Conservation (phyloP, 768 basidiomycete genomes). For the Aureoboletus auriporus region DNA sequence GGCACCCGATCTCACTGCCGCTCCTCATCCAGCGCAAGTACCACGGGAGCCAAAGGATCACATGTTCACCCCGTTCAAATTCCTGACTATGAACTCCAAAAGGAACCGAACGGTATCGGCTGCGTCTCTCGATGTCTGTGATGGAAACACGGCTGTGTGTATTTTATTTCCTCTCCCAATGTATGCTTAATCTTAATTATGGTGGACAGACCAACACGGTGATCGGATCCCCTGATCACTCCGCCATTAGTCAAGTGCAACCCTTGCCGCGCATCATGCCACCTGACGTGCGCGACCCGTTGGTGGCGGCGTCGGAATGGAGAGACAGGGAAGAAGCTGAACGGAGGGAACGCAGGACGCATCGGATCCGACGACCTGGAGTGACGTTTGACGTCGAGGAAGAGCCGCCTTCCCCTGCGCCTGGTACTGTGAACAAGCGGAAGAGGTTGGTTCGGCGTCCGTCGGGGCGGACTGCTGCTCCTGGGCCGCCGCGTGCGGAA, state of each 20-base stretch:
- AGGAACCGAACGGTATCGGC: conserved; percentile 66
- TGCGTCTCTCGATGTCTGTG: conserved; percentile 72
- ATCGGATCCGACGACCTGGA: conserved; percentile 50
- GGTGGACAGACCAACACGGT: conserved; percentile 58
- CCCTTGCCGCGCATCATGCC: conserved; percentile 39
- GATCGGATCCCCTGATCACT: conserved; percentile 70
- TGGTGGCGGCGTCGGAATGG: conserved; percentile 66
- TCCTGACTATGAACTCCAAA: conserved; percentile 46
- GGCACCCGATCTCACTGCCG: conserved; percentile 17
- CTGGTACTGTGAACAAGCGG: conserved; percentile 20
- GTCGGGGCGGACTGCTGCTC: conserved; percentile 24
- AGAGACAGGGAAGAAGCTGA: conserved; percentile 59
- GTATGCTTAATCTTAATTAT: conserved; percentile 1
- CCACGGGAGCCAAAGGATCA: conserved; percentile 39
- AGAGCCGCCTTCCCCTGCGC: conserved; percentile 41
- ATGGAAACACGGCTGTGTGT: conserved; percentile 71
- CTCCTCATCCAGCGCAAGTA: conserved; percentile 32
- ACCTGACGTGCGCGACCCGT: conserved; percentile 62
- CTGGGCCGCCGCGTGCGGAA: conserved; percentile 14
- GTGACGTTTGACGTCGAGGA: conserved; percentile 64
- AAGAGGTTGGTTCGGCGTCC: conserved; percentile 28
- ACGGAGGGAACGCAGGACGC: conserved; percentile 34
- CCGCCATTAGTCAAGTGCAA: conserved; percentile 56
- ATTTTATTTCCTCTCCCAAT: not conserved
- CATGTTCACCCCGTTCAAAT: conserved; percentile 60